Base-by-base conservation (phyloP, 2,329 filamentous ascomycete species). In the Phoma herbarum region DNA sequence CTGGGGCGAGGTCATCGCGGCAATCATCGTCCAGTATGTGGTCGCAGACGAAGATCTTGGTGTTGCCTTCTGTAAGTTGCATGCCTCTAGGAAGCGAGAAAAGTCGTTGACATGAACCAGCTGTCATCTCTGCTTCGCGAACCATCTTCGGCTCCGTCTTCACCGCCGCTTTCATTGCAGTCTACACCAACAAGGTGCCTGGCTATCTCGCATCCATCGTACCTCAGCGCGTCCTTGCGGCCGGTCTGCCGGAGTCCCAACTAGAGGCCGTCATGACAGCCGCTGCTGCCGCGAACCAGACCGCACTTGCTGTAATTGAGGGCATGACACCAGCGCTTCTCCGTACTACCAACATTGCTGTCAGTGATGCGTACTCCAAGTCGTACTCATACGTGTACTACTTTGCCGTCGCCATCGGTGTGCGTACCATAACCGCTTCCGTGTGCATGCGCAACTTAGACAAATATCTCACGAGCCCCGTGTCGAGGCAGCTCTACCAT, bases 381-480 rank as follows among this genome's bases (percentile, higher is more conserved):
- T 57, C 66, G 0, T 70, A 67, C 43, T 42, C 67, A 9, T 70
- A 68, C 25, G 61, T 70, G 1, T 70, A 70, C 47, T 70, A 70
- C 48, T 57, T 59, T 11, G 60, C 63, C 3, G 44, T 70, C 18
- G 66, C 66, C 0, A 54, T 70, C n/a, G 63, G 61, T 14, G 39
- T 46, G 8, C 52, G 63, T 31, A 41, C 52, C 4, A 56, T 70
- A 4, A 54, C 61, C 20, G 66, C 64, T 9, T 56, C 57, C 7
- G 33, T 55, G 9, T 66, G 55, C 23, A 47, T 62, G 44, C 52
- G 56, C 8, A 61, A 69, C 48, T 68, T 66, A 41, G 68, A 71
- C 42, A 58, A 51, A 8, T 67, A 64, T 29, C 35, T 71, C 3
- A 69, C 64, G 2, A 58, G 51, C 2, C 68, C 70, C 35, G 62